Conservation (phyloP, 2,329 filamentous ascomycete genomes). For the Penicillium sp. region DNA sequence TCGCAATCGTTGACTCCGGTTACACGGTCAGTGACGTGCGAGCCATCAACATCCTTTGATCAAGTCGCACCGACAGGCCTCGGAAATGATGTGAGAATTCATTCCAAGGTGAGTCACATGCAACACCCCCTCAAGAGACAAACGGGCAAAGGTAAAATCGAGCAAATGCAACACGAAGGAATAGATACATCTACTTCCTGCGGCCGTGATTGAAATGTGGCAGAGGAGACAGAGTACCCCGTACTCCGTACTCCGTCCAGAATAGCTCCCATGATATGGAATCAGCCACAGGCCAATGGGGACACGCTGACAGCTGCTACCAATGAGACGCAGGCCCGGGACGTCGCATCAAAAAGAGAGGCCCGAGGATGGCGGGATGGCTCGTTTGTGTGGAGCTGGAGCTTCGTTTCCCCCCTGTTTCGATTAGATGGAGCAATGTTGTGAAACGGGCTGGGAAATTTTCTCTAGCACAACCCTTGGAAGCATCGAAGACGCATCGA, state of each 20-base stretch:
- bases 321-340: slow-evolving; percentile 6
- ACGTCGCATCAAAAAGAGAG: slow-evolving; percentile 16
- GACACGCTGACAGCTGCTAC: background rate
- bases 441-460: background rate
- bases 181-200: background rate
- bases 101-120: slow-evolving; percentile 8
- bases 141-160: background rate
- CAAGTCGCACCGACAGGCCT: slow-evolving; percentile 14
- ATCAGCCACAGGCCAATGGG: background rate
- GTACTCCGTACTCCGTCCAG: background rate
- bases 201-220: slow-evolving; percentile 5
- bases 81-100: slow-evolving; percentile 2
- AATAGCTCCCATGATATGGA: background rate
- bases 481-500: slow-evolving; percentile 37
- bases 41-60: slow-evolving; percentile 6
- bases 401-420: background rate
- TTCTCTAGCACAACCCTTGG: background rate
- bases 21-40: slow-evolving; percentile 14
- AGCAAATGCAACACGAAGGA: background rate
- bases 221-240: background rate
- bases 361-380: slow-evolving; percentile 20
- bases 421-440: background rate
- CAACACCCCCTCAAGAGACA: background rate
- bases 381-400: background rate
- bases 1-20: slow-evolving; percentile 9